These are phyloP conservation scores for Hsuehochloa calcarea DNA, from an alignment of 176 grass and related monocot species.

Conservation along the genomic window DNA sequence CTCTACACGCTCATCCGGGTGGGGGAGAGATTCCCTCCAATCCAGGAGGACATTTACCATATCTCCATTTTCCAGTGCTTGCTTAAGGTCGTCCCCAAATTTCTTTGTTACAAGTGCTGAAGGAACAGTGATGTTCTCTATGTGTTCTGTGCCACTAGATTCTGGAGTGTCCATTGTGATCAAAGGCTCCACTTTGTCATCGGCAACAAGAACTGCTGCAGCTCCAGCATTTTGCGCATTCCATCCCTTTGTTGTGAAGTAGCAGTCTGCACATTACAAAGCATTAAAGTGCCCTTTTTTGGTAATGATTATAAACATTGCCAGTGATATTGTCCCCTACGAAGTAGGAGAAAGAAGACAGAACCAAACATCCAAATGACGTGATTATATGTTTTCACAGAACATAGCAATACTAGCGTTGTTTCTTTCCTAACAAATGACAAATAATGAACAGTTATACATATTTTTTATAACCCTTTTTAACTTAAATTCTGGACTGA, in stretches of 20 bases:
- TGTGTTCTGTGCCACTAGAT: slow-evolving; percentile 47
- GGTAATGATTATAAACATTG: not conserved
- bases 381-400: not conserved
- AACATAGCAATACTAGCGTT: not conserved
- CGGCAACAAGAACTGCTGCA: slow-evolving; percentile 71
- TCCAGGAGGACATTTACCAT: slow-evolving; percentile 81
- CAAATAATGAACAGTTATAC: not conserved
- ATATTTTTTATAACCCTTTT: not conserved
- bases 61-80: slow-evolving; percentile 50
- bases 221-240: slow-evolving; percentile 86
- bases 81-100: slow-evolving; percentile 66
- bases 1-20: slow-evolving; percentile 90
- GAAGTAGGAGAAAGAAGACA: not conserved
- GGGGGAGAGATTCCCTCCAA: slow-evolving; percentile 83
- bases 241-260: slow-evolving; percentile 85
- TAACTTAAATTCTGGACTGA: not conserved
- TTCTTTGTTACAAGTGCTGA: slow-evolving; percentile 72
- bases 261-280: slow-evolving; percentile 57
- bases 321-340: not conserved
- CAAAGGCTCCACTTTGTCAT: slow-evolving; percentile 61
- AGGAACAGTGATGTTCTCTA: slow-evolving; percentile 83
- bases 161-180: slow-evolving; percentile 94
- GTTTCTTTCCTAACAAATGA: not conserved
- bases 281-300: not conserved
- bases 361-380: not conserved